Base-by-base conservation (phyloP, 345 rosid genomes). In the Gossypium bickii region DNA sequence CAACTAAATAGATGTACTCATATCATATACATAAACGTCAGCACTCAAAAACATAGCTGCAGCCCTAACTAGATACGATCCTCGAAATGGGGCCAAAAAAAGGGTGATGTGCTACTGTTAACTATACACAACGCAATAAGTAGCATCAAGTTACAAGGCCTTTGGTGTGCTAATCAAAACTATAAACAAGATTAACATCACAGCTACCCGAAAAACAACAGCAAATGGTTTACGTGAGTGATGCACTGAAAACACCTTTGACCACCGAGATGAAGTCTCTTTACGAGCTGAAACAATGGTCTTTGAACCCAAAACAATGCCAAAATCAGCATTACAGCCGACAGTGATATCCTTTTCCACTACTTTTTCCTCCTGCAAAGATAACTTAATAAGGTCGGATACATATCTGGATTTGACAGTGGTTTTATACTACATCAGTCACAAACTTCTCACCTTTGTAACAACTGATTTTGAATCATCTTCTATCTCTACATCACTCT, bases 391-490 rank as follows among this genome's bases (percentile, higher is more conserved):
- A 55, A 76, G 55, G 67, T 63, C 65, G 49, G 61, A 79, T 72
- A 74, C 49, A 67, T 9, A 25, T 22, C 17, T 57, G n/a, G 61
- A 73, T 20, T 56, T 57, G 45, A 65, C 20, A 29, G 15, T 43
- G 29, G 22, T 63, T 77, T 45, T 73, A 72, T 13, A 53, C 56
- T 18, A 52, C 77, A 55, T 56, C 74, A 48, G 17, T 56, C 22
- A 52, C 58, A 71, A 77, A 25, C 70, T 80, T 80, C 87, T 89
- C 79, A 90, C 95, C 93, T 82, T 82, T 51, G 79, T 55, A 69
- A 71, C 74, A 56, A 60, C 74, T 34, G 72, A 55, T 47, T 81
- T 82, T 75, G 68, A 74, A 57, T 73, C 82, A 65, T 74, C 67
- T 76, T 83, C 73, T 70, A 41, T 53, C 12, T 74, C 47, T 24